These are phyloP conservation scores for Staphylotrichum tortipilum DNA, from an alignment of 495 filamentous ascomycete genomes.

Conservation along the genomic window DNA sequence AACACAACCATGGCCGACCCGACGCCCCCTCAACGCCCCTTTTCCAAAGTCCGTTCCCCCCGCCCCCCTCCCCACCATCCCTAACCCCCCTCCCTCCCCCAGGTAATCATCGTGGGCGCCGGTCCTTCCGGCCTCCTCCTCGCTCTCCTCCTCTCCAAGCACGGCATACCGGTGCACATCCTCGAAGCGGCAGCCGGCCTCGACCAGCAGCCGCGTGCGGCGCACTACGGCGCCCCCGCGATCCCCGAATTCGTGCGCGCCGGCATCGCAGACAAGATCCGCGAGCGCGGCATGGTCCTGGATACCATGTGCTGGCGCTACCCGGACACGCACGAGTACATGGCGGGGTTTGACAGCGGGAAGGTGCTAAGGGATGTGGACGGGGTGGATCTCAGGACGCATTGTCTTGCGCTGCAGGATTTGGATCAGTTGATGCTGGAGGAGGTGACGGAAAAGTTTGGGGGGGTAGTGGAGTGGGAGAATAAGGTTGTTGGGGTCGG, in stretches of 20 bases:
- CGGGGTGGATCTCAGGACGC: conserved; percentile 28
- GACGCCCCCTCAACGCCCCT: background rate
- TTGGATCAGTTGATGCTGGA: conserved; percentile 37
- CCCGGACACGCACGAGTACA: background rate
- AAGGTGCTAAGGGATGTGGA: conserved; percentile 6
- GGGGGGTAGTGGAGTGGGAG: conserved; percentile 28
- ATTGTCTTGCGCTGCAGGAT: conserved; percentile 29
- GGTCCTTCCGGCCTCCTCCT: conserved; percentile 54
- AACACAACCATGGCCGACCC: background rate
- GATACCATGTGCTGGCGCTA: conserved; percentile 44
- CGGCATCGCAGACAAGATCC: conserved; percentile 47
- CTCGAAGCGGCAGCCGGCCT: conserved; percentile 43
- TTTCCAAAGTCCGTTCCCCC: background rate
- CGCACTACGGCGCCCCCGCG: conserved; percentile 45
- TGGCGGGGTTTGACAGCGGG: conserved; percentile 4
- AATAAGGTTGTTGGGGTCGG: conserved; percentile 40
- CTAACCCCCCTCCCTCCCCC: background rate
- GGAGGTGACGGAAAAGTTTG: conserved; percentile 35
- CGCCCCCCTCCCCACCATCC: background rate
- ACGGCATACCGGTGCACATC: conserved; percentile 45
- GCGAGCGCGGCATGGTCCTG: conserved; percentile 37
- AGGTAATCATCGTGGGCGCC: conserved; percentile 46
- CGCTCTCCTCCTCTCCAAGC: conserved; percentile 46
- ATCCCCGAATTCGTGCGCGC: conserved; percentile 47
- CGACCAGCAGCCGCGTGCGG: conserved; percentile 47